Base-by-base conservation (phyloP, 1,139 yeast species). In the Oligophagozyma castellii region DNA sequence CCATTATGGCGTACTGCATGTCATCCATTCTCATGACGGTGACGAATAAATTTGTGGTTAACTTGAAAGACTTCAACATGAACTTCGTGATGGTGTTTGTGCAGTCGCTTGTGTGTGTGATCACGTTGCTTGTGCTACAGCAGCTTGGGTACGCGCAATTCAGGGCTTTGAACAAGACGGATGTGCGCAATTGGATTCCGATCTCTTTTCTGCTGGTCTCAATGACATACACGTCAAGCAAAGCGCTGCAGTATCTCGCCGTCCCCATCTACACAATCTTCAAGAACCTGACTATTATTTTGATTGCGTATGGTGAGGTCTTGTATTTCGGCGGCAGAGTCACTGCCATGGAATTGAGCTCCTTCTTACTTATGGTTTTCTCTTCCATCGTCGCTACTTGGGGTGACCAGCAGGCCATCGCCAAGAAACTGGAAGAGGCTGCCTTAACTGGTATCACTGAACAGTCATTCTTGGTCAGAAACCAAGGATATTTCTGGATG, bases 11-110 rank as follows among this genome's bases (percentile, higher is more conserved):
- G 23, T 89, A 89, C 70, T 89, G 96, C 65, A 67, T 70, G 35
- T 79, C 96, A 16, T 89, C 96, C 14, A 86, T 89, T 47, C 61
- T 86, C 57, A 89, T 89, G 98, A 89, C 98, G n/a, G 81, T 86
- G 38, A 86, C 96, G 37, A 89, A 89, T 67, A 89, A 89, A 61
- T 84, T 73, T 53, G 96, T 89, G 37, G 75, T 89, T 35, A 75
- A 86, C 27, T 89, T 86, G 26, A 67, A 69, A 39, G 59, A 67
- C 32, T 89, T 89, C 67, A 89, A 86, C 65, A 71, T 89, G 69
- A 83, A 84, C 63, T 84, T 84, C 55, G 75, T 89, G 49, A 67
- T 89, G 53, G 65, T 92, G 55, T 80, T 81, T 16, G 70, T 75
- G 24, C 93, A 83, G 62, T 70, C 86, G 22, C 55, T 72, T 33